These are phyloP conservation scores for Wickerhamomyces silvicola DNA, from an alignment of 805 yeast genomes.

Conservation along the genomic window DNA sequence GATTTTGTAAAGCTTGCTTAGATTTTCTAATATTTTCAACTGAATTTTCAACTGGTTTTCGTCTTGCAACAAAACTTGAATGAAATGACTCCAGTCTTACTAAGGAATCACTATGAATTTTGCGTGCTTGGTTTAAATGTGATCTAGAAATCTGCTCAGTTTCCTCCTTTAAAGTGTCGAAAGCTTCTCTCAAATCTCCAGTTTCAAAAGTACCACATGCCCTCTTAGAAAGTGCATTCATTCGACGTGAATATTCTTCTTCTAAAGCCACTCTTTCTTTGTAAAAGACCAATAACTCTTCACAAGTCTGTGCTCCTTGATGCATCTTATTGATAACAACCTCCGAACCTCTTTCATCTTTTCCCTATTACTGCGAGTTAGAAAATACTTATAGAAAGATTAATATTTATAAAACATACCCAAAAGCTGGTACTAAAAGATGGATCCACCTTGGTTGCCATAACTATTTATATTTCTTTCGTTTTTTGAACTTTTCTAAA, in stretches of 20 bases:
- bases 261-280: slow-evolving; percentile 58
- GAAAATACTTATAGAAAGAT: slow-evolving; percentile 9
- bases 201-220: slow-evolving; percentile 50
- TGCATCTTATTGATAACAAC: slow-evolving; percentile 51
- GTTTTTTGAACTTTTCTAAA: neutral
- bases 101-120: slow-evolving; percentile 43
- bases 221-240: slow-evolving; percentile 45
- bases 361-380: slow-evolving; percentile 35
- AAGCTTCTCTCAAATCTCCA: slow-evolving; percentile 52
- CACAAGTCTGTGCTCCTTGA: slow-evolving; percentile 52
- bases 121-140: slow-evolving; percentile 46
- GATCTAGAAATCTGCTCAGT: slow-evolving; percentile 52
- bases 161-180: slow-evolving; percentile 53
- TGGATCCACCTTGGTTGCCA: slow-evolving; percentile 10
- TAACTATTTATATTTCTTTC: neutral
- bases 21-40: slow-evolving; percentile 48
- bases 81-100: slow-evolving; percentile 49
- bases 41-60: slow-evolving; percentile 50
- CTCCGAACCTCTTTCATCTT: slow-evolving; percentile 53
- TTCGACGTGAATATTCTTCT: slow-evolving; percentile 58
- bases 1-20: slow-evolving; percentile 31
- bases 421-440: slow-evolving; percentile 43
- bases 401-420: slow-evolving; percentile 25
- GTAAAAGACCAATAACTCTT: slow-evolving; percentile 41
- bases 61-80: slow-evolving; percentile 42